Evolutionary conservation across 257 asterid genomes (phyloP), one percentile per base, ranked within the genome.

Genomic region (Jasminum sambac): DNA sequence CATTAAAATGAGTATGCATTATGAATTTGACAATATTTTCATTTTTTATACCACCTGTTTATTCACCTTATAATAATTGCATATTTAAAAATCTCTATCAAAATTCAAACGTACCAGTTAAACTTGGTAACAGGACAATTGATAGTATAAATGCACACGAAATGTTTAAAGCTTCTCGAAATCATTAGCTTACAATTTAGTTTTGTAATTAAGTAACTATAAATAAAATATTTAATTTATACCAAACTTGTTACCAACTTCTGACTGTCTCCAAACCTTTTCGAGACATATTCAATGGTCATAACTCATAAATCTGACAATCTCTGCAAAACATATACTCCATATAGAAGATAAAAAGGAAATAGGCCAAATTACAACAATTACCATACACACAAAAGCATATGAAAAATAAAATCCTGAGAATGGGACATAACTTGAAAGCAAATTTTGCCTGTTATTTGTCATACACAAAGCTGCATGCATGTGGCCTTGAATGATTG

Each of bases 201-300:
- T 36, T 39, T 39, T 61, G 58, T 41, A 62, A 63, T 50, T 39
- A 40, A 67, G 66, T 60, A 72, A 44, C 74, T 67, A 67, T 61
- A 48, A 67, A 50, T 60, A 40, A 63, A 62, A 6, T 24, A 5
- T 42, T 40, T 66, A 36, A 17, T 11, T 42, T 60, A 41, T 50
- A 40, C 59, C 46, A 64, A 64, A 64, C 24, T 70, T 59, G 42
- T 57, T 42, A 21, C 64, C 63, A 71, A 43, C 64, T 70, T 12
- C 14, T 40, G 3, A 30, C 34, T 4, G 41, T 37, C 14, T 36
- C 39, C 21, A 52, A 21, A 0, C 24, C 5, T 50, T 70, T 64
- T 41, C 60, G 70, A 62, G 30, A 3, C 63, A 16, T 65, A 16
- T 65, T 58, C 48, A 48, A 65, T 69, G 30, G 65, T 60, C 46